Evolutionary conservation across 164 flowering plant species (phyloP), one percentile per base, ranked within the genome.

Genomic region (Buxus sempervirens): DNA sequence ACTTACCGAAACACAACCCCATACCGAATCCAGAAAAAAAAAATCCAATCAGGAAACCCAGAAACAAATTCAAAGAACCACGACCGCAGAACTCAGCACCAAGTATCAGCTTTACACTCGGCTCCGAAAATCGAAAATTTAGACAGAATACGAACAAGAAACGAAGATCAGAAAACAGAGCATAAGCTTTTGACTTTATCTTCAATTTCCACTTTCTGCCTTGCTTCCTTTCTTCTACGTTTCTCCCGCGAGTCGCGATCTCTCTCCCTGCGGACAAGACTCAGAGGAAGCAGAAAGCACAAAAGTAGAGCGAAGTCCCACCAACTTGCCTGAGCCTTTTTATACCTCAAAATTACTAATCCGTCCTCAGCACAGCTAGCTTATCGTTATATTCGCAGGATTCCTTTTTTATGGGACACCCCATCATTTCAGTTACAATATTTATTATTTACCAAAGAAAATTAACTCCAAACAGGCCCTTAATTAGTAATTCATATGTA

Each of bases 41-140:
- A 32, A 32, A 32, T 32, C 60, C 66, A 56, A 28, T 28, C 41
- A 3, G 48, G 25, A 60, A 54, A 65, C 66, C 53, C 61, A 63
- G 38, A 48, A 54, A 41, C 65, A 57, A 16, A 57, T 22, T 57
- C 27, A 22, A 25, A 25, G 12, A 57, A 57, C 21, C 24, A 57
- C 24, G 13, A 5, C 5, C 24, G 8, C 10, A 5, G 6, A 15
- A 57, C 12, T 57, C 16, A 57, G 60, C 24, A 57, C 18, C 51
- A 45, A 45, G 9, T 32, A 45, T 45, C 51, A 45, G 51, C 51
- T 45, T 45, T 45, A 45, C 51, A 45, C 16, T 45, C 5, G 12
- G 16, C 51, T 57, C 14, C 12, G 1, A 57, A 25, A 25, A 57
- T 23, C 25, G 21, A 57, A 21, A 57, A 21, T n/a, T 57, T 12